These are phyloP conservation scores for Suillus placidus DNA, from an alignment of 768 basidiomycete species.

Conservation along the genomic window DNA sequence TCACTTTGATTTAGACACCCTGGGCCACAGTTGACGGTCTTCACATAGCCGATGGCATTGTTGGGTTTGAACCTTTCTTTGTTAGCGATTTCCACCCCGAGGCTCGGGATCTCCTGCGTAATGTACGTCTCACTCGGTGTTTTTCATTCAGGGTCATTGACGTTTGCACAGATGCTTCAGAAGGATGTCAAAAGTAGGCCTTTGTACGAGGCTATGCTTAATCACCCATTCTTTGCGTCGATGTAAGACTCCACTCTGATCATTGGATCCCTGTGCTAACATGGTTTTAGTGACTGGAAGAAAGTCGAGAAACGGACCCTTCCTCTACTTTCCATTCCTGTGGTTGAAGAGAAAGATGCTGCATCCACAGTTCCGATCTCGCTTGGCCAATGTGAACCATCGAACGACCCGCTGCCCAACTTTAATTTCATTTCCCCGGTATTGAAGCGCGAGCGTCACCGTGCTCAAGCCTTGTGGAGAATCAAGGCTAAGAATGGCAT, in stretches of 20 bases:
- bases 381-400: slow-evolving; percentile 2
- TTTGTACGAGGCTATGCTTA: slow-evolving; percentile 13
- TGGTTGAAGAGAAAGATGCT: background rate
- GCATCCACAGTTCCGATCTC: background rate
- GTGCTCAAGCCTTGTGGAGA: background rate
- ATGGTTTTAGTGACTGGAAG: slow-evolving; percentile 10
- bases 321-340: background rate
- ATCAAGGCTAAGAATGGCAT: slow-evolving; percentile 4
- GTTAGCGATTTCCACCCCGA: background rate
- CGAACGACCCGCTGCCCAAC: slow-evolving; percentile 12
- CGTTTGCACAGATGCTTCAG: slow-evolving; percentile 13
- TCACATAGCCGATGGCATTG: background rate
- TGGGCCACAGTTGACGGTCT: slow-evolving; percentile 1
- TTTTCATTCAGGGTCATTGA: slow-evolving; percentile 2
- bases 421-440: slow-evolving; percentile 9
- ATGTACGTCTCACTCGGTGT: background rate
- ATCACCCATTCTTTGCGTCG: slow-evolving; percentile 13
- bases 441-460: slow-evolving; percentile 1
- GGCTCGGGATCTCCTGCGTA: slow-evolving; percentile 6
- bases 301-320: slow-evolving; percentile 8
- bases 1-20: slow-evolving; percentile 9
- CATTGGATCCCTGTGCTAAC: background rate
- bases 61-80: background rate
- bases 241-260: slow-evolving; percentile 5
- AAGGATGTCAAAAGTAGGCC: slow-evolving; percentile 9